A percentile compares a stretch with the other conserved stretches of the same genome.
phyloP scores from a whole-genome alignment of 176 grass and related monocot species.

The Canna indica region DNA sequence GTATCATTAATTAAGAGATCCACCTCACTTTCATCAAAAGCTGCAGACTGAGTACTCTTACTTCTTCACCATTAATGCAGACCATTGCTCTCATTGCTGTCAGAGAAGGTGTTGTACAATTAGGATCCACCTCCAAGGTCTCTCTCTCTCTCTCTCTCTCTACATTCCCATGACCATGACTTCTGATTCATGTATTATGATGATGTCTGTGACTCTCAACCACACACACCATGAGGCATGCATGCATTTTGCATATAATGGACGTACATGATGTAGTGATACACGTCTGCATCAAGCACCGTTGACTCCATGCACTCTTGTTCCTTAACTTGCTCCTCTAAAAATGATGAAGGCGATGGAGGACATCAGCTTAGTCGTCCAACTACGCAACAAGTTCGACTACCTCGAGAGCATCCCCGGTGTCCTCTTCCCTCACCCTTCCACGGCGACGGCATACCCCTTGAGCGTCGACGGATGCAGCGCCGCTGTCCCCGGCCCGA shows the following conservation, averaged over 20 bases:
- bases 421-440: conserved; percentile 92
- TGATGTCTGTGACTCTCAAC: not conserved
- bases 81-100: conserved; percentile 90
- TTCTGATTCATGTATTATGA: conserved; percentile 20
- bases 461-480: not conserved
- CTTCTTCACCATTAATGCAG: conserved; percentile 24
- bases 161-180: conserved; percentile 23
- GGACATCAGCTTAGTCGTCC: conserved; percentile 79
- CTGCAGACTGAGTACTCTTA: not conserved
- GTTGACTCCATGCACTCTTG: too few species aligned
- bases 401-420: conserved; percentile 97
- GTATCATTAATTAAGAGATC: not conserved
- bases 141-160: conserved; percentile 1
- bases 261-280: too few species aligned
- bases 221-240: not conserved
- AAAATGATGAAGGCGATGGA: conserved; percentile 42
- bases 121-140: conserved; percentile 91
- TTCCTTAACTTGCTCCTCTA: too few species aligned
- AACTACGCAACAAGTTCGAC: conserved; percentile 78
- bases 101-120: conserved; percentile 93
- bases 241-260: too few species aligned
- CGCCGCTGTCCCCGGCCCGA: conserved; percentile 13
- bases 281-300: too few species aligned
- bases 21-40: not conserved
- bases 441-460: conserved; percentile 23